Conservation (phyloP, 2,329 filamentous ascomycete species). For the Cadophora luteo-olivacea region DNA sequence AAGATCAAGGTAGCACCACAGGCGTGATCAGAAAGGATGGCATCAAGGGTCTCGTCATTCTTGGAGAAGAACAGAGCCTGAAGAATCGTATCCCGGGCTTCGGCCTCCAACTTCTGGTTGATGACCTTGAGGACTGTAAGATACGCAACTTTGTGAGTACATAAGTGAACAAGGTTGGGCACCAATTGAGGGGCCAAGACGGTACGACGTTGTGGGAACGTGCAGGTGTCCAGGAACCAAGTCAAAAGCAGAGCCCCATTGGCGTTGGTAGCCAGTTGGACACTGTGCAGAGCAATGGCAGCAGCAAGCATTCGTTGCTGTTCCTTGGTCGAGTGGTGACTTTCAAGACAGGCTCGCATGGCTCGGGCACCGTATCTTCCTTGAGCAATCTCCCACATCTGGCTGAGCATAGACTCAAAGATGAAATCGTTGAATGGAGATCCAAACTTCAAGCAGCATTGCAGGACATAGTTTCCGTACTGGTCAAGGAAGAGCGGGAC, state of each 20-base stretch:
- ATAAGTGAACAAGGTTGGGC: constrained; percentile 91
- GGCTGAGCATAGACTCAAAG: constrained; percentile 94
- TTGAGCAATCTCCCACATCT: constrained; percentile 92
- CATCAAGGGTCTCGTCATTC: constrained; percentile 85
- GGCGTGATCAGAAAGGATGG: constrained; percentile 87
- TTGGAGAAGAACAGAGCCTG: constrained; percentile 91
- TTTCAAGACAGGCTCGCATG: constrained; percentile 96
- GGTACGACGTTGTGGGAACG: constrained; percentile 87
- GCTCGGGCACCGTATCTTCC: constrained; percentile 93
- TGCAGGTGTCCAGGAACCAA: constrained; percentile 98
- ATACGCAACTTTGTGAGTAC: constrained; percentile 98
- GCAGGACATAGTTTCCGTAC: constrained; percentile 97
- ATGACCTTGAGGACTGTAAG: constrained; percentile 97
- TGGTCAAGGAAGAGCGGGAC: constrained; percentile 95
- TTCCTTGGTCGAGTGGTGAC: constrained; percentile 92
- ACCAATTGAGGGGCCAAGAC: constrained; percentile 92
- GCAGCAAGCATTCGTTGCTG: constrained; percentile 95
- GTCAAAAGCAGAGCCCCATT: constrained; percentile 94
- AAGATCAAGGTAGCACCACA: constrained; percentile 97
- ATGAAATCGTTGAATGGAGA: constrained; percentile 93
- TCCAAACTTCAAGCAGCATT: constrained; percentile 93
- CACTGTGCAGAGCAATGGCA: constrained; percentile 93
- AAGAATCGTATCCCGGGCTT: constrained; percentile 88
- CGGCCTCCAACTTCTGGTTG: constrained; percentile 93
- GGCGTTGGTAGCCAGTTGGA: constrained; percentile 93